Percentiles rank a stretch among this genome's conserved stretches.
phyloP scores from a whole-genome alignment of 208 protist genomes.

The Trypanosoma platydactyli region DNA sequence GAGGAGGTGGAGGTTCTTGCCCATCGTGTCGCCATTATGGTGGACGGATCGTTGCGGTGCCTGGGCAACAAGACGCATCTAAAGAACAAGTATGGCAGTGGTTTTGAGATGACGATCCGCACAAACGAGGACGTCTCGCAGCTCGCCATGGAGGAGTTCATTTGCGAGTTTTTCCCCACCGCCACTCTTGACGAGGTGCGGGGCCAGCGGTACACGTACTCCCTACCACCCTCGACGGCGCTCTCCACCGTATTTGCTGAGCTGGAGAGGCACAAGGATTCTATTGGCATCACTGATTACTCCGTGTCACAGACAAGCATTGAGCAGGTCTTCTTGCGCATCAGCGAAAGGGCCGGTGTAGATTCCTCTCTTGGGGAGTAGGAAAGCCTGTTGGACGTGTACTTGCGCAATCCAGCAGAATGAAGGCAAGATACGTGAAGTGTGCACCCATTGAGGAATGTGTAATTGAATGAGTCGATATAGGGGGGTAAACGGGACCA shows the following conservation, averaged over 20 bases:
- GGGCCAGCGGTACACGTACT: conserved; percentile 41
- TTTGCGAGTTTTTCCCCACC: conserved; percentile 32
- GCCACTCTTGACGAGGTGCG: conserved; percentile 43
- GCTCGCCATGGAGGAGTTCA: conserved; percentile 34
- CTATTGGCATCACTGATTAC: conserved; percentile 70
- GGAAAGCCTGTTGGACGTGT: too few species aligned
- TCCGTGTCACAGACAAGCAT: conserved; percentile 75
- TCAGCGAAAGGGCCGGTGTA: conserved; percentile 55
- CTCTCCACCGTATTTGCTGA: conserved; percentile 46
- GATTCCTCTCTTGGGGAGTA: conserved; percentile 6
- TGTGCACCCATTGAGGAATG: too few species aligned
- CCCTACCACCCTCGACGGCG: conserved; percentile 32
- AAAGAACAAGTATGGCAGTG: conserved; percentile 77
- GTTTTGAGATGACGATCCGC: conserved; percentile 63
- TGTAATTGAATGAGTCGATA: too few species aligned
- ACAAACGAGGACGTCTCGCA: conserved; percentile 15
- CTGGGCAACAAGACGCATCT: conserved; percentile 86
- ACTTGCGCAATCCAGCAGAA: too few species aligned
- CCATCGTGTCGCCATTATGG: conserved; percentile 87
- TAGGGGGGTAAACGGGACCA: too few species aligned
- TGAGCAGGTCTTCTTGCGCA: conserved; percentile 88
- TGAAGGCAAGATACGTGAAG: too few species aligned
- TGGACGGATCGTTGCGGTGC: conserved; percentile 82
- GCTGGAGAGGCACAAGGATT: conserved; percentile 41
- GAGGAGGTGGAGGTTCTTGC: conserved; percentile 91